Conservation (phyloP, 192 early-diverging fungal genomes). For the Neocallimastix lanati region DNA sequence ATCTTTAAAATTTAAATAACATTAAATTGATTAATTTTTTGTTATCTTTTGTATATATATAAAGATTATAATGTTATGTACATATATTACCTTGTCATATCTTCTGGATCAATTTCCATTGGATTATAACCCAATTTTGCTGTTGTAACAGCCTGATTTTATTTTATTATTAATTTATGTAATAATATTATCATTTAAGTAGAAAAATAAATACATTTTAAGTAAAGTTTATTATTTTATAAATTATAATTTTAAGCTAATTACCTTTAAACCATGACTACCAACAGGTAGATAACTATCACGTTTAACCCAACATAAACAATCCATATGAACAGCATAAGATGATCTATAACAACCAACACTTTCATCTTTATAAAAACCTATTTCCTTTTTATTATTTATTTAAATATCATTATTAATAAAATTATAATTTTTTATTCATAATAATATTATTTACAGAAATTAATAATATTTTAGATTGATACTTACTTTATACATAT, state of each 20-base stretch:
- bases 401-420: not conserved
- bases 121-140: slow-evolving; percentile 95
- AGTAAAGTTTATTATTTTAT: too few relatives aligned
- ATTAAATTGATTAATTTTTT: too few relatives aligned
- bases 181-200: not conserved
- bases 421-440: too few relatives aligned
- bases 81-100: slow-evolving; percentile 90
- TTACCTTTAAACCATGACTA: slow-evolving; percentile 78
- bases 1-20: slow-evolving; percentile 23
- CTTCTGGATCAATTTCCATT: slow-evolving; percentile 94
- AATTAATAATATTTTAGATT: too few relatives aligned
- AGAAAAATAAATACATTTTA: too few relatives aligned
- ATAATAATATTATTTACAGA: too few relatives aligned
- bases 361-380: slow-evolving; percentile 57
- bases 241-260: too few relatives aligned
- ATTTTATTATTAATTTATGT: not conserved
- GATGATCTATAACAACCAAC: slow-evolving; percentile 69
- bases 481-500: slow-evolving; percentile 51
- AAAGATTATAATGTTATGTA: too few relatives aligned
- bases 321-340: slow-evolving; percentile 86
- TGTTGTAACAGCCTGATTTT: slow-evolving; percentile 66
- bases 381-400: slow-evolving; percentile 44
- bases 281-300: slow-evolving; percentile 94
- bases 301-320: slow-evolving; percentile 93
- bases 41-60: too few relatives aligned